phyloP scores from a whole-genome alignment of 129 eudicot genomes.

The Deinandra increscens region DNA sequence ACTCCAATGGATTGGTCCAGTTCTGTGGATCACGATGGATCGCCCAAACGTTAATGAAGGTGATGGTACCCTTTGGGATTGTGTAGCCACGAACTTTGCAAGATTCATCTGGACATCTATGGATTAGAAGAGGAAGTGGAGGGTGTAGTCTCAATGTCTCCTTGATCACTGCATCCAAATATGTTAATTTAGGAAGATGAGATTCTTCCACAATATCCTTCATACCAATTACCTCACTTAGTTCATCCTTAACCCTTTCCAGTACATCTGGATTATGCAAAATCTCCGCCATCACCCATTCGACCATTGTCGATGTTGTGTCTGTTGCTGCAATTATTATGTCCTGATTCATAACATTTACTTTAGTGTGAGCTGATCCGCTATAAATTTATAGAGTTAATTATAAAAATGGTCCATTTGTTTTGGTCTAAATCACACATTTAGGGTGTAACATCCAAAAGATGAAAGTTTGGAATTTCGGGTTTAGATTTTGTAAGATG shows the following conservation, averaged over 20 bases:
- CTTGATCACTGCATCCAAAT: conserved; percentile 46
- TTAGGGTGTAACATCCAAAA: too few species aligned
- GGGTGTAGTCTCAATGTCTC: conserved; percentile 43
- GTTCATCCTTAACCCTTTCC: conserved; percentile 33
- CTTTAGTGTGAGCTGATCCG: too few species aligned
- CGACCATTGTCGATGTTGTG: conserved; percentile 27
- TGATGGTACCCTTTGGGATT: conserved; percentile 38
- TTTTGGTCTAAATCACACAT: too few species aligned
- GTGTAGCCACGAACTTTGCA: conserved; percentile 37
- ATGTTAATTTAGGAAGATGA: conserved; percentile 26
- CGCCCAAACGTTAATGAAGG: conserved; percentile 34
- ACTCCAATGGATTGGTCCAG: conserved; percentile 40
- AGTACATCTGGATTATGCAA: conserved; percentile 22
- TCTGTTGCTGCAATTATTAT: conserved; percentile 38
- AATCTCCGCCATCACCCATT: conserved; percentile 47
- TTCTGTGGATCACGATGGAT: conserved; percentile 36
- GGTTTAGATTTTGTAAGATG: too few species aligned
- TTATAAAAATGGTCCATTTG: too few species aligned
- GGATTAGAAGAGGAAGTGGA: conserved; percentile 36
- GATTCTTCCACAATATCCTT: conserved; percentile 33
- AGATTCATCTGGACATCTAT: conserved; percentile 27
- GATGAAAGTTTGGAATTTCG: too few species aligned
- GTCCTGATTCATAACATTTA: conserved; percentile 27
- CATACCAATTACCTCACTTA: conserved; percentile 26
- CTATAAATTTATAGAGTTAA: too few species aligned